Conservation (phyloP, 352 stramenopile species). For the Lagenidium giganteum region DNA sequence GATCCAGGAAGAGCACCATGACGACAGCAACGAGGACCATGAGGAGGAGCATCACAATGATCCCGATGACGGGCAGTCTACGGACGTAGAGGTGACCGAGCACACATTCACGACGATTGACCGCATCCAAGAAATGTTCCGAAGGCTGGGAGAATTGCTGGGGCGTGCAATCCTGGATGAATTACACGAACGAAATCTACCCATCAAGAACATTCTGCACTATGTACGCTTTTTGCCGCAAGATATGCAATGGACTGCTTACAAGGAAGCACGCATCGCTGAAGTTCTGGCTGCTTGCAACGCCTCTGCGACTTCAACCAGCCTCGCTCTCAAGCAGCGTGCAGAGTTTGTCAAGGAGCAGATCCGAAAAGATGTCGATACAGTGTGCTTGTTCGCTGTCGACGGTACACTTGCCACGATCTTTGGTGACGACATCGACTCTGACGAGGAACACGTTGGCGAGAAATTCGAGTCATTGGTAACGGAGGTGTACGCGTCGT, state of each 20-base stretch:
- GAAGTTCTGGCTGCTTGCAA: too few relatives aligned
- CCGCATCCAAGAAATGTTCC: constrained; percentile 72
- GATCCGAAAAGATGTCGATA: constrained; percentile 67
- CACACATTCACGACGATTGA: constrained; percentile 41
- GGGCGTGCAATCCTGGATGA: constrained; percentile 43
- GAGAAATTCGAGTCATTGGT: constrained; percentile 65
- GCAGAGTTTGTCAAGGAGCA: constrained; percentile 74
- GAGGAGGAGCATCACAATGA: too few relatives aligned
- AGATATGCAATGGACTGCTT: constrained; percentile 57
- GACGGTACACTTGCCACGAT: constrained; percentile 66
- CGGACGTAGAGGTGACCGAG: too few relatives aligned
- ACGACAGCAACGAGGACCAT: too few relatives aligned
- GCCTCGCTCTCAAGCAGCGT: constrained; percentile 45
- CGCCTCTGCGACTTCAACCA: too few relatives aligned
- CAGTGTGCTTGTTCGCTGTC: constrained; percentile 55
- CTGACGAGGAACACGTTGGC: constrained; percentile 39
- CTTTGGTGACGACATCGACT: constrained; percentile 51
- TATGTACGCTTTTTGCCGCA: constrained; percentile 65
- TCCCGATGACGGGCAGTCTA: too few relatives aligned
- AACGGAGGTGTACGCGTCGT: constrained; percentile 49
- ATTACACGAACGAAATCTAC: constrained; percentile 42
- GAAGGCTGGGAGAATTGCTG: constrained; percentile 42
- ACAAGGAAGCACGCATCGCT: constrained; percentile 51
- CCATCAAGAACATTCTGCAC: constrained; percentile 44
- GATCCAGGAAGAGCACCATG: too few relatives aligned